Evolutionary conservation across 305 asterid genomes (phyloP).

Genomic region (Solanum chacoense): DNA sequence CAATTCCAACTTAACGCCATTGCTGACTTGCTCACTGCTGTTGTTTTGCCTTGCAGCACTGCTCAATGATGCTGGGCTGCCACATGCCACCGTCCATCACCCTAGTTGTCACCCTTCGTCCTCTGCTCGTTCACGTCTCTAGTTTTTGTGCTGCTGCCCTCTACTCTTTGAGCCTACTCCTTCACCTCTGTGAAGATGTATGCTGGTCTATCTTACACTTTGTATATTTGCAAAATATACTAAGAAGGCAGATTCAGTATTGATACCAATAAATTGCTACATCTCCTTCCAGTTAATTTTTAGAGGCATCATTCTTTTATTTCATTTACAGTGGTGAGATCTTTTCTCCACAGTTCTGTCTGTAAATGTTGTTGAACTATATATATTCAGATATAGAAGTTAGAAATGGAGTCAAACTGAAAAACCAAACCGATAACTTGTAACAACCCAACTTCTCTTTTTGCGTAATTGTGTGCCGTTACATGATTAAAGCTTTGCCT

Average conservation of each 20-base stretch:
- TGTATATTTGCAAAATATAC: not conserved
- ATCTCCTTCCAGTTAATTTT: not conserved
- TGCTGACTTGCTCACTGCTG: not conserved
- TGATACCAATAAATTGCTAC: not conserved
- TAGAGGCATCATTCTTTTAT: not conserved
- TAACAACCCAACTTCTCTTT: not conserved
- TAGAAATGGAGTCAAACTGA: not conserved
- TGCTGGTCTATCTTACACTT: not conserved
- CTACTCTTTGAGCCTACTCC: not conserved
- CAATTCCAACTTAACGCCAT: not conserved
- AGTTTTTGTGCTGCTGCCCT: not conserved
- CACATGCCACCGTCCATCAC: not conserved
- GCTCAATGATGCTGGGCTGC: not conserved
- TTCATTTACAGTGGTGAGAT: not conserved
- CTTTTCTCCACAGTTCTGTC: not conserved
- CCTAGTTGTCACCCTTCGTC: not conserved
- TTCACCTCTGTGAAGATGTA: not conserved
- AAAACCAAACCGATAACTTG: not conserved
- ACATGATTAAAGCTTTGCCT: not conserved
- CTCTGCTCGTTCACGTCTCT: not conserved
- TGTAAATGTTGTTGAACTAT: not conserved
- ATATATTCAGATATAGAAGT: not conserved
- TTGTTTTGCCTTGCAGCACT: not conserved
- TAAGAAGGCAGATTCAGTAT: not conserved
- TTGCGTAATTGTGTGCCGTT: not conserved